Conservation (phyloP, 208 protist genomes). For the Leptomonas pyrrhocoris region DNA sequence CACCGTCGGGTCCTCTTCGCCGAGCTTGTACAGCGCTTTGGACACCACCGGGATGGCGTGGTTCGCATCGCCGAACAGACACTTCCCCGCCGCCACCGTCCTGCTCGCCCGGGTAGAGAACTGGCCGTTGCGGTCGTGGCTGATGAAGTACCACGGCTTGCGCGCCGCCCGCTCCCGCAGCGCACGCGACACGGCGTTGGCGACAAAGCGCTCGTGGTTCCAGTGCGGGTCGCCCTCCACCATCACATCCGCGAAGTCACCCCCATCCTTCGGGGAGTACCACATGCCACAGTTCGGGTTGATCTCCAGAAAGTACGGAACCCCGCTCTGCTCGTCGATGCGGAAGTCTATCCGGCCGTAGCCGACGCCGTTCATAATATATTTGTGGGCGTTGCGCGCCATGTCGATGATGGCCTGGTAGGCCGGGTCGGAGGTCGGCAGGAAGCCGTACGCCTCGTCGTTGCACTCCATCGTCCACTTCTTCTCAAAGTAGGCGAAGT, state of each 20-base stretch:
- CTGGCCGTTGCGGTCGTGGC: conserved; percentile 78
- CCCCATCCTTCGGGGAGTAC: conserved; percentile 81
- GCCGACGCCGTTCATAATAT: conserved; percentile 88
- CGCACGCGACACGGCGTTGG: conserved; percentile 61
- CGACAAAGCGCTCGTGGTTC: conserved; percentile 82
- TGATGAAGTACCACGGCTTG: conserved; percentile 85
- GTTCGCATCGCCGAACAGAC: conserved; percentile 72
- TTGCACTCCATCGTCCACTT: conserved; percentile 86
- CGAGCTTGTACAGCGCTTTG: conserved; percentile 79
- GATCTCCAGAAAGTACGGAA: conserved; percentile 89
- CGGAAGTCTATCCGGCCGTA: conserved; percentile 90
- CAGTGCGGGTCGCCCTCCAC: conserved; percentile 78
- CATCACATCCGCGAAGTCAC: conserved; percentile 88
- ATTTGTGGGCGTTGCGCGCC: conserved; percentile 78
- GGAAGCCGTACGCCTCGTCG: conserved; percentile 66
- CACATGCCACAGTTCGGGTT: conserved; percentile 93
- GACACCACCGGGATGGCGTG: conserved; percentile 76
- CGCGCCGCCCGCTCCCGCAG: conserved; percentile 69
- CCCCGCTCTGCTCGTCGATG: conserved; percentile 70
- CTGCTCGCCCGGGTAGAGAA: conserved; percentile 77
- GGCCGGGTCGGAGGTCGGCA: conserved; percentile 71
- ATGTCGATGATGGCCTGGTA: conserved; percentile 75
- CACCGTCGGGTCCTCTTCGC: conserved; percentile 70
- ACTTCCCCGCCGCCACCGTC: conserved; percentile 72
- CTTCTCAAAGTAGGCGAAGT: conserved; percentile 91